These are phyloP conservation scores for Fragilariopsis cylindrus DNA, from an alignment of 108 stramenopile species.

Conservation along the genomic window DNA sequence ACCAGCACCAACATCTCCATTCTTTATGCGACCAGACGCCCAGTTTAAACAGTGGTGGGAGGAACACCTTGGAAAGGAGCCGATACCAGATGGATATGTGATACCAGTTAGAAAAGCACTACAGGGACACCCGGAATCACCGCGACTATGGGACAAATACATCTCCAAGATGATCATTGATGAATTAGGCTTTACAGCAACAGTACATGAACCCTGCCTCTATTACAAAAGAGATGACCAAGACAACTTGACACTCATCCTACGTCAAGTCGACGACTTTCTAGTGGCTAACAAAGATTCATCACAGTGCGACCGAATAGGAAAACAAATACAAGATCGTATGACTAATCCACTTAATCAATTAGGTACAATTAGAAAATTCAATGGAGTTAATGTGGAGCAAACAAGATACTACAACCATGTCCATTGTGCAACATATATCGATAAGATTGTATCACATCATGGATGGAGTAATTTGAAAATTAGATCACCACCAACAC, in stretches of 20 bases:
- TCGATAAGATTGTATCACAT: constrained; percentile 22
- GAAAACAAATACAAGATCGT: background rate
- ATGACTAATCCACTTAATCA: constrained; percentile 27
- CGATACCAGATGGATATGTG: background rate
- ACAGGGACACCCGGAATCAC: background rate
- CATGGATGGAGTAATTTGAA: background rate
- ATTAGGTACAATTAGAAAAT: constrained; percentile 26
- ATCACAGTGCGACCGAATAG: background rate
- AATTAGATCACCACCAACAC: background rate
- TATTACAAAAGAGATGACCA: background rate
- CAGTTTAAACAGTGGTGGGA: constrained; percentile 39
- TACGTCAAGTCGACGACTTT: no score
- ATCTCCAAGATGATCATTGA: constrained; percentile 11
- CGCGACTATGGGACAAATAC: background rate
- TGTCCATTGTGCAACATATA: constrained; percentile 27
- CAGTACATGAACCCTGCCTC: constrained; percentile 35
- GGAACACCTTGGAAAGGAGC: background rate
- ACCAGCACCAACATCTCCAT: constrained; percentile 28
- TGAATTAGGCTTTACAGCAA: constrained; percentile 26
- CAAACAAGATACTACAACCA: constrained; percentile 31
- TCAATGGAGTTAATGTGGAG: constrained; percentile 30
- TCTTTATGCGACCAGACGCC: constrained; percentile 32
- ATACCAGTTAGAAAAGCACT: constrained; percentile 38
- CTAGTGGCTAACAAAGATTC: background rate
- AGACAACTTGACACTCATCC: background rate